Base-by-base conservation (phyloP, 2,329 filamentous ascomycete genomes). In the Penicillium digitatum region DNA sequence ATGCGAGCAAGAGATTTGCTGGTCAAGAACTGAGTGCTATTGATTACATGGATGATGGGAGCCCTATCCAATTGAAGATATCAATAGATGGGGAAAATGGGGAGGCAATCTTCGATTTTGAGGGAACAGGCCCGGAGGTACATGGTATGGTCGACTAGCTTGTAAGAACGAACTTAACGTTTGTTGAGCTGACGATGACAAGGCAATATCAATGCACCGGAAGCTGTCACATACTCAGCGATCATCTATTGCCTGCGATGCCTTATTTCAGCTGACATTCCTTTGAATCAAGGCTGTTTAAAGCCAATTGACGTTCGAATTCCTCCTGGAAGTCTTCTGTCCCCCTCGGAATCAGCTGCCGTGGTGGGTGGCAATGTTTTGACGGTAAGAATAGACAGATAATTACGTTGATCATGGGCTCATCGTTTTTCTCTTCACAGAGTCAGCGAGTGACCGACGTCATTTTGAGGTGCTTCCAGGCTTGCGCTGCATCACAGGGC, bases 41-140 rank as follows among this genome's bases (percentile, higher is more conserved):
- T 9, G 89, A 94, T 66, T 88, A 84, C 72, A 93, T 92, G 87
- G 89, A 94, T 63, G 88, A 93, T 64, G 89, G 89, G 29, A 88
- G 82, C n/a, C 87, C 87, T 0, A 91, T 93, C 63, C 79, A 83
- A 46, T 78, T 93, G 11, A 85, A 84, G 55, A 81, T 94, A 3
- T 83, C 82, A 0, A 91, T 94, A 57, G 82, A 91, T 66, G 80
- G 81, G 10, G 61, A 62, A 2, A 84, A 86, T 40, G 89, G 88
- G 14, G 83, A 87, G 61, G 89, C 89, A 0, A 74, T 86, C 0
- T 93, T 92, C 67, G 84, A 92, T 71, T 87, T 92, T 69, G 79
- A 79, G 1, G 89, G 88, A n/a, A 92, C 88, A 0, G 88, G 88
- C 0, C 84, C 85, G 0, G 87, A 92, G 71, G 85, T 89, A 29